Conservation (phyloP, 306 rosid genomes). For the Vachellia pachyceras region DNA sequence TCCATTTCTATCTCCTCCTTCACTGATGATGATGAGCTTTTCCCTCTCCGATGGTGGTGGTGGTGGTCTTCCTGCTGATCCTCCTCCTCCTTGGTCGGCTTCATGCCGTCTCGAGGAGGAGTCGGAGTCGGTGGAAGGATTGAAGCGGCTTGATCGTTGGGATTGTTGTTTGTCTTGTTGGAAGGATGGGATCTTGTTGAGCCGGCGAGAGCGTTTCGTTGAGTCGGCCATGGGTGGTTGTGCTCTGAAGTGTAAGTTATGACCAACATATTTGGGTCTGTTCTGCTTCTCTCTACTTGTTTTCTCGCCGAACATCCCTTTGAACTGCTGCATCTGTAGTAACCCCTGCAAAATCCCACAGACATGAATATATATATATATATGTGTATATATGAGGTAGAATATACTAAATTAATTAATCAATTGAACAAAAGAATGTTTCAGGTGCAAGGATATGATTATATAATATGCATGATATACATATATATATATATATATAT, state of each 20-base stretch:
- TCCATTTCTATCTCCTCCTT: conserved; percentile 51
- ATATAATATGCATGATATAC: no score
- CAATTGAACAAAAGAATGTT: background rate
- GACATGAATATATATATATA: background rate
- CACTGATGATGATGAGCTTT: background rate
- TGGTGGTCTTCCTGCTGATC: background rate
- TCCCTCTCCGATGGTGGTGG: conserved; percentile 10
- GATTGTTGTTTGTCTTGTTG: background rate
- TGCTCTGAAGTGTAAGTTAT: conserved; percentile 90
- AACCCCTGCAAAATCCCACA: conserved; percentile 55
- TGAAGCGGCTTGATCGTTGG: no score
- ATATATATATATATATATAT: background rate
- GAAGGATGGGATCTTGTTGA: conserved; percentile 67
- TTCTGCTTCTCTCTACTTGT: conserved; percentile 85
- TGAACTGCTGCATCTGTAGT: conserved; percentile 90
- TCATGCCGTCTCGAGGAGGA: background rate
- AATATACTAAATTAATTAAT: background rate
- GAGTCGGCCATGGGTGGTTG: conserved; percentile 95
- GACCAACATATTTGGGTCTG: conserved; percentile 86
- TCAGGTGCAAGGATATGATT: background rate
- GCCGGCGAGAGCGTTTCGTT: conserved; percentile 78
- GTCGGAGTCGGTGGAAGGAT: no score
- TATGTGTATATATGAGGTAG: no score
- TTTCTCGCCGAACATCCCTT: conserved; percentile 91
- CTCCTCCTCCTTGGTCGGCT: conserved; percentile 16